Percentiles rank a stretch among this genome's conserved stretches.
Conservation (phyloP, 2,329 filamentous ascomycete species). For the Stachybotrys chlorohalonatus region DNA sequence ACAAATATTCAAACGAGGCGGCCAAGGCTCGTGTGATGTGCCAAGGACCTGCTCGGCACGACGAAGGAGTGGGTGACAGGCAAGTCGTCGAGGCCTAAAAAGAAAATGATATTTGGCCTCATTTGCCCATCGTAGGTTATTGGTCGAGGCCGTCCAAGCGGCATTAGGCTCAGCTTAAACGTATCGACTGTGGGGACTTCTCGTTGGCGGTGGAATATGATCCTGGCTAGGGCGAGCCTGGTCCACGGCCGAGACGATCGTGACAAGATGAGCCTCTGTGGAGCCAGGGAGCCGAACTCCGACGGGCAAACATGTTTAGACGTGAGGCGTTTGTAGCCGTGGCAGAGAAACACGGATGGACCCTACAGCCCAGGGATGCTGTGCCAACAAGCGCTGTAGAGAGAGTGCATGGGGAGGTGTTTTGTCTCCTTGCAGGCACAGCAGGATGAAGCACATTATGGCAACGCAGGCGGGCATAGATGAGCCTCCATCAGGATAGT, state of each 20-base stretch:
- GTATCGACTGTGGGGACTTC: neutral
- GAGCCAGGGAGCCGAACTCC: neutral
- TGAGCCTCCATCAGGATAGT: no score
- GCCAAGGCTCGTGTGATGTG: no score
- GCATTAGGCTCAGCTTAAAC: neutral
- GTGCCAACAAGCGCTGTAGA: no score
- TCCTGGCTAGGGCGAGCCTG: neutral
- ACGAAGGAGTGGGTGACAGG: no score
- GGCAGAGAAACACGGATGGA: neutral
- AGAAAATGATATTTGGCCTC: neutral
- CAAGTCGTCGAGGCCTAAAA: no score
- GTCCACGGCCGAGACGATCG: neutral
- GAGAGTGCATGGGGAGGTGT: no score
- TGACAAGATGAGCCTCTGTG: neutral
- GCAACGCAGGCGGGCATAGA: no score
- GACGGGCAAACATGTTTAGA: neutral
- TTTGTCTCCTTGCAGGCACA: no score
- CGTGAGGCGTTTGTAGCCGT: neutral
- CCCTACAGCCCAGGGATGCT: neutral
- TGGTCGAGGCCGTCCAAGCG: neutral
- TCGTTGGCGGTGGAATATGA: neutral
- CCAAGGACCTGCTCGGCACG: no score
- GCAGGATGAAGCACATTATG: no score
- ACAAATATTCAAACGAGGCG: no score
- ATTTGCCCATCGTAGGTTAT: no score